Evolutionary conservation across 163 green algal species (phyloP), one percentile per base, ranked within the genome.

Genomic region (Chlorella variabilis): DNA sequence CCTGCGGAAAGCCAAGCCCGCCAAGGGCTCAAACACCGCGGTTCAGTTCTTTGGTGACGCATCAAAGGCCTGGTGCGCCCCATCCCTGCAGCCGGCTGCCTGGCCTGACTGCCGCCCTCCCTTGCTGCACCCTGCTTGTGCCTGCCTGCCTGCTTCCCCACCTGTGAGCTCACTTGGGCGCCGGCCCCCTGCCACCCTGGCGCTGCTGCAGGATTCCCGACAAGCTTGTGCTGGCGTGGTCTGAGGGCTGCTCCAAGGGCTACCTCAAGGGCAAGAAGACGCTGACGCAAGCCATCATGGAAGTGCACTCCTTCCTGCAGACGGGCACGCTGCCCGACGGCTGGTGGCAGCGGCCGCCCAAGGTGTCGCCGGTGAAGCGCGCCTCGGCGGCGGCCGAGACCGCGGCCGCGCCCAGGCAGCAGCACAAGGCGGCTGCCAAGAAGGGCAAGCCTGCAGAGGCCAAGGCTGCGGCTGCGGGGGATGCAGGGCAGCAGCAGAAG

Each of bases 11-110:
- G 73, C 76, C 34, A 73, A 82, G n/a, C 54, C 54, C 8, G 51
- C 82, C 54, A 89, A 83, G 75, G 85, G 77, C 36, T 70, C 76
- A 18, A 17, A 65, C 15, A 41, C 89, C 31, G 88, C 91, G 0
- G 89, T 97, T 3, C 94, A 95, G 84, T 97, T 97, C 80, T 97
- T 97, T 85, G 92, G 92, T 1, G 84, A 89, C 61, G 39, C 25
- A 34, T 94, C 92, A 4, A 81, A 91, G 21, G 90, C 93, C 23
- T 86, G 75, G 76, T 70, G 36, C 18, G 71, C n/a, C n/a, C n/a
- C n/a, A n/a, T n/a, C n/a, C n/a, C n/a, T n/a, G n/a, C n/a, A n/a
- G n/a, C n/a, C n/a, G n/a, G n/a, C n/a, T n/a, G n/a, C n/a, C 34
- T 77, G 39, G 38, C 34, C 7, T 8, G 33, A 20, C 62, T n/a